phyloP scores from a whole-genome alignment of 2,329 filamentous ascomycete species.

The Lomentospora prolificans region DNA sequence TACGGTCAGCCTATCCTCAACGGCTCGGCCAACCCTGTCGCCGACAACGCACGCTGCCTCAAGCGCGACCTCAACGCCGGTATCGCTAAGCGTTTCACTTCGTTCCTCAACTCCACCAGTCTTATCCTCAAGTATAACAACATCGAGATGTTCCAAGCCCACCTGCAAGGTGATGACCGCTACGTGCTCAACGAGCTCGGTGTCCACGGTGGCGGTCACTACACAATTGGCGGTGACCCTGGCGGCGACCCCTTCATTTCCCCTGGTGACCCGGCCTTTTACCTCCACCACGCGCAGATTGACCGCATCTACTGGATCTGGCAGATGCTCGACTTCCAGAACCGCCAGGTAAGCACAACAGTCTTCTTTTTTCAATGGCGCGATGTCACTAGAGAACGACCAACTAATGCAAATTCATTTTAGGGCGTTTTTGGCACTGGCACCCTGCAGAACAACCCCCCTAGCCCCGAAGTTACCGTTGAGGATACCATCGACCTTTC shows the following conservation, averaged over 20 bases:
- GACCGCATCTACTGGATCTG: slow-evolving; percentile 21
- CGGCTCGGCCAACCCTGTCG: slow-evolving; percentile 13
- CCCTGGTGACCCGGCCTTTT: slow-evolving; percentile 20
- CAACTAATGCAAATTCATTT: slow-evolving; percentile 12
- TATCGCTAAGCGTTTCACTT: slow-evolving; percentile 19
- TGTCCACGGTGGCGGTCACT: slow-evolving; percentile 30
- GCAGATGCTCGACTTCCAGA: slow-evolving; percentile 28
- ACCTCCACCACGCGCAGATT: slow-evolving; percentile 19
- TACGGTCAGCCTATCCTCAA: slow-evolving; percentile 4
- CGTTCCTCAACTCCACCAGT: slow-evolving; percentile 18
- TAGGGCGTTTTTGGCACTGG: slow-evolving; percentile 19
- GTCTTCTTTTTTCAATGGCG: too few relatives aligned
- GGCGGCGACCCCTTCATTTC: slow-evolving; percentile 17
- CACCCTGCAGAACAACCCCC: slow-evolving; percentile 13
- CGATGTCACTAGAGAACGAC: too few relatives aligned
- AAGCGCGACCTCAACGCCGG: slow-evolving; percentile 22
- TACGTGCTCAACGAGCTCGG: slow-evolving; percentile 20
- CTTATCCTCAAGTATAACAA: slow-evolving; percentile 16
- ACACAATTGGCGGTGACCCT: slow-evolving; percentile 24
- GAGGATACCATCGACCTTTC: slow-evolving; percentile 11
- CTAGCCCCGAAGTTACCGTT: slow-evolving; percentile 4
- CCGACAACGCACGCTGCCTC: slow-evolving; percentile 33
- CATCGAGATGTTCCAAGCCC: slow-evolving; percentile 26
- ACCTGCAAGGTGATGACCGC: slow-evolving; percentile 24
- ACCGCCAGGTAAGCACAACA: slow-evolving; percentile 18